Conservation (phyloP, 2,329 filamentous ascomycete genomes). For the Hymenoscyphus linearis region DNA sequence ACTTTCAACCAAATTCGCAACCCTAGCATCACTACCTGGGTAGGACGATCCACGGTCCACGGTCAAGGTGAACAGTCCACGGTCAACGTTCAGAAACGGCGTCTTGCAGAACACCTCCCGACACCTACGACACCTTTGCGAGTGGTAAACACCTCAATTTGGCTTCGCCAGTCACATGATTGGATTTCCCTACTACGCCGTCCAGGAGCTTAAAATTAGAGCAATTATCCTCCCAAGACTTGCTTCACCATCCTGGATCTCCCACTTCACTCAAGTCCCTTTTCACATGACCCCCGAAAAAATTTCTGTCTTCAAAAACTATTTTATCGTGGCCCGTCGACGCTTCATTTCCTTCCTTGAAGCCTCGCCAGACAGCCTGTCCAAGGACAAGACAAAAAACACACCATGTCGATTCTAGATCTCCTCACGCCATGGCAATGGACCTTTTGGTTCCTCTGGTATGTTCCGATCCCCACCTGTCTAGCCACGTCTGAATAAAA, state of each 20-base stretch:
- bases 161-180: conserved; percentile 4
- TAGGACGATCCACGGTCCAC: no score
- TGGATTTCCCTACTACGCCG: background rate
- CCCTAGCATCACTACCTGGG: background rate
- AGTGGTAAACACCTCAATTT: background rate
- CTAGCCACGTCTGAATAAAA: background rate
- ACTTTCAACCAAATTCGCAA: conserved; percentile 6
- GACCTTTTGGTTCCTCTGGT: conserved; percentile 25
- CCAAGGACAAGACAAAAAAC: background rate
- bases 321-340: conserved; percentile 12
- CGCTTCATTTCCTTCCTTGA: background rate
- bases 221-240: no score
- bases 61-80: no score
- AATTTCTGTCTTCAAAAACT: conserved; percentile 6
- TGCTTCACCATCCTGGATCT: no score
- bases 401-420: conserved; percentile 11
- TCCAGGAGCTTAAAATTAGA: background rate
- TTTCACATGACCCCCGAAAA: conserved; percentile 14
- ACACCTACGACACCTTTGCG: background rate
- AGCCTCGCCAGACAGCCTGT: background rate
- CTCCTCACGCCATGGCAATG: conserved; percentile 15
- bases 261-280: background rate
- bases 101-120: background rate
- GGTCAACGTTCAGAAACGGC: background rate
- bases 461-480: conserved; percentile 5